Evolutionary conservation across 768 basidiomycete genomes (phyloP), one percentile per base, ranked within the genome.

Genomic region (Pholiota molesta): DNA sequence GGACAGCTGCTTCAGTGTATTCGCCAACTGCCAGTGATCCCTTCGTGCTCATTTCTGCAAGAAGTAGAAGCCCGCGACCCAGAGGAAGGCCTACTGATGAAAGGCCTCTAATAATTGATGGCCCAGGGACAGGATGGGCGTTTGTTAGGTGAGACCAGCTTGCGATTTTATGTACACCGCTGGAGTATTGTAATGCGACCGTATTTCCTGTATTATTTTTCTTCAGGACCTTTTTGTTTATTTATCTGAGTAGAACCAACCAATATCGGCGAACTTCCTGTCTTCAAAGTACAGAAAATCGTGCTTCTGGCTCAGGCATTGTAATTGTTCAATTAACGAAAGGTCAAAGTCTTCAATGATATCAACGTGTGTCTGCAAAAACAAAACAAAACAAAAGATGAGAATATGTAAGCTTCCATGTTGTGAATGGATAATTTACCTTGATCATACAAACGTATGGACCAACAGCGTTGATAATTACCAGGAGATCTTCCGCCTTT

Each of bases 231-330:
- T 14, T 47, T 14, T 37, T 57, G 8, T 37, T 13, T 42, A 35
- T 1, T 49, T 14, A 14, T 28, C 1, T 13, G 33, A 60, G 49
- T 8, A 21, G 8, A 62, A 67, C 84, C 69, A 64, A 95, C 97
- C 97, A 56, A 99, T 99, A 75, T 99, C 97, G 4, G 97, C 97
- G 69, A 99, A 99, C 75, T 99, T 99, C 66, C 97, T 83, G 79
- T 99, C 97, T 78, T 99, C 97, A 68, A 99, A 99, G 68, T 98
- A 95, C 56, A 97, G 74, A 78, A 99, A 99, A 70, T 97, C 94
- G 65, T 97, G 87, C 72, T 91, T 89, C 51, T 75, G 70, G 70
- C 90, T 88, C 7, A 99, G 85, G 37, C 81, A 79, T 62, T 86
- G 82, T 44, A 99, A 81, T 47, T 82, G 80, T 44, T 86, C 79